Evolutionary conservation across 1,284 basidiomycete species (phyloP).

Genomic region (Tremellales sp.): DNA sequence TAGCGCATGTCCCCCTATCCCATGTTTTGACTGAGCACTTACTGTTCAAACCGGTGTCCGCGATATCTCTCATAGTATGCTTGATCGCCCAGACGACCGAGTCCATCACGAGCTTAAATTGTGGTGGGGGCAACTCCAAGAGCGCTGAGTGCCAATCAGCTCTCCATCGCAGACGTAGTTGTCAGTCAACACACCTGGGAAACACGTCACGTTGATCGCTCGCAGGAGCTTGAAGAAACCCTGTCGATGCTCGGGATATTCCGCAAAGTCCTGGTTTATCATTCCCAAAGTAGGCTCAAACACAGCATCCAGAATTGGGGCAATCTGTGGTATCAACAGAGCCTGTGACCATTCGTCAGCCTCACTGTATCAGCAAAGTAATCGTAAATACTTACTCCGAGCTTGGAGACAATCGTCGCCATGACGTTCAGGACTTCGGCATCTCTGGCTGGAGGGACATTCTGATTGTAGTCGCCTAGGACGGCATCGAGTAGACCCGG

Average conservation of each 20-base stretch:
- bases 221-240: conserved; percentile 97
- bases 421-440: conserved; percentile 98
- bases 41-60: conserved; percentile 88
- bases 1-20: background rate
- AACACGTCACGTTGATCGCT: conserved; percentile 90
- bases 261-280: conserved; percentile 99
- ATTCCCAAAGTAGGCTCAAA: conserved; percentile 97
- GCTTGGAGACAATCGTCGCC: conserved; percentile 87
- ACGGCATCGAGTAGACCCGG: conserved; percentile 95
- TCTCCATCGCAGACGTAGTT: background rate
- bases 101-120: conserved; percentile 98
- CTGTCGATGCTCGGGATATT: conserved; percentile 95
- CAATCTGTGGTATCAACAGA: conserved; percentile 89
- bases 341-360: conserved; percentile 51
- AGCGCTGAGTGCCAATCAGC: conserved; percentile 58
- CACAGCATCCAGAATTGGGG: conserved; percentile 91
- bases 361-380: background rate
- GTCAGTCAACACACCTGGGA: conserved; percentile 66
- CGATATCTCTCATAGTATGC: conserved; percentile 98
- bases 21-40: conserved; percentile 39
- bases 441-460: conserved; percentile 89
- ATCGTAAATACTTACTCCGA: conserved; percentile 63
- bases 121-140: conserved; percentile 76
- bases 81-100: conserved; percentile 99
- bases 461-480: conserved; percentile 91